These are phyloP conservation scores for Striga asiatica DNA, from an alignment of 257 asterid species.

Conservation along the genomic window DNA sequence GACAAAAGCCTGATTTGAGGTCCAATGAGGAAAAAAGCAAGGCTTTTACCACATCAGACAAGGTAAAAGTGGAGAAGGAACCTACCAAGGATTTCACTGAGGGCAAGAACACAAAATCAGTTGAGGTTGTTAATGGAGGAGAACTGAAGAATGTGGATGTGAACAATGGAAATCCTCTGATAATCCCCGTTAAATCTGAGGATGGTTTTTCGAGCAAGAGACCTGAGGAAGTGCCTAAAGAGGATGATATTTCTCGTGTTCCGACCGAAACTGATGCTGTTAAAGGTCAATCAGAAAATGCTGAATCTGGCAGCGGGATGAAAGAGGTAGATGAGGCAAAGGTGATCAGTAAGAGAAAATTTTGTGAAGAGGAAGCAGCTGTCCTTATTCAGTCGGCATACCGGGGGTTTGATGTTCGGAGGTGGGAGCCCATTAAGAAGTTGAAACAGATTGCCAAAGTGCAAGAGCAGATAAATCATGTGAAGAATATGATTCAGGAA, in stretches of 20 bases:
- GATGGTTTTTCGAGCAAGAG: no score
- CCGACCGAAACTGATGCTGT: slow-evolving; percentile 1
- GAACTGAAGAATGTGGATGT: slow-evolving; percentile 1
- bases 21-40: slow-evolving; percentile 12
- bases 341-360: background rate
- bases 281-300: slow-evolving; percentile 15
- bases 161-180: background rate
- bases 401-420: slow-evolving; percentile 56
- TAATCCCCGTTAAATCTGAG: no score
- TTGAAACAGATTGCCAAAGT: slow-evolving; percentile 45
- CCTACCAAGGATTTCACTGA: slow-evolving; percentile 16
- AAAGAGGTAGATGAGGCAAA: slow-evolving; percentile 13
- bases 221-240: slow-evolving; percentile 4
- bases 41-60: background rate
- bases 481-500: slow-evolving; percentile 28
- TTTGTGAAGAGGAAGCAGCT: slow-evolving; percentile 58
- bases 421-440: slow-evolving; percentile 56
- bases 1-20: slow-evolving; percentile 14
- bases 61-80: background rate
- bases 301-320: slow-evolving; percentile 13
- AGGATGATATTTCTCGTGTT: background rate
- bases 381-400: slow-evolving; percentile 51
- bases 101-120: slow-evolving; percentile 17
- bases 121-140: slow-evolving; percentile 33
- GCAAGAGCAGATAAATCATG: slow-evolving; percentile 27